Conservation (phyloP, 225 moss, liverwort and hornwort genomes). For the Polytrichum formosum region DNA sequence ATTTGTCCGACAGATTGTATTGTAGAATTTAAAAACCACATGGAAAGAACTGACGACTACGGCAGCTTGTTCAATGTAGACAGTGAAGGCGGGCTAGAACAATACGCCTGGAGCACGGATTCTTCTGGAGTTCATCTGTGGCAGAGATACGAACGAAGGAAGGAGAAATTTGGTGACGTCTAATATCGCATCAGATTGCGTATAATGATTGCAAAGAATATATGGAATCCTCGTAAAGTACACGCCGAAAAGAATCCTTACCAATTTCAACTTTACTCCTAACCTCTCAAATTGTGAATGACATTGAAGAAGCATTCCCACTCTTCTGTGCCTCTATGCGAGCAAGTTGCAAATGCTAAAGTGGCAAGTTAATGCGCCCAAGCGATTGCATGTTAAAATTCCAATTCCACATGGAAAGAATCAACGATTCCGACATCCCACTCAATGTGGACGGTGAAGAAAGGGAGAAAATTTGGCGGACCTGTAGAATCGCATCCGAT, state of each 20-base stretch:
- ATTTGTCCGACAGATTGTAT: not conserved
- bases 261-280: no score
- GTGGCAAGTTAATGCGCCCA: not conserved
- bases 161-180: slow-evolving; percentile 21
- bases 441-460: not conserved
- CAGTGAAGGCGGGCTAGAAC: no score
- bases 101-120: no score
- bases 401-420: not conserved
- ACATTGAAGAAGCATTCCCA: not conserved
- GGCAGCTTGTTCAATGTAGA: not conserved
- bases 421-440: not conserved
- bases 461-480: slow-evolving; percentile 6
- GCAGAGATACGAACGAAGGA: not conserved
- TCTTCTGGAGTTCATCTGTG: no score
- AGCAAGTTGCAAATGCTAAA: not conserved
- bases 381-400: not conserved
- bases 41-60: not conserved
- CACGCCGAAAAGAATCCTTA: no score
- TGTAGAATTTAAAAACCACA: not conserved
- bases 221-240: no score
- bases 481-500: slow-evolving; percentile 52
- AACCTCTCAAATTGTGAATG: not conserved
- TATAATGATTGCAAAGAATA: slow-evolving; percentile 20
- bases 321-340: not conserved
- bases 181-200: slow-evolving; percentile 45